Evolutionary conservation across 2,329 filamentous ascomycete species (phyloP).

Genomic region (Drechslerella dactyloides): DNA sequence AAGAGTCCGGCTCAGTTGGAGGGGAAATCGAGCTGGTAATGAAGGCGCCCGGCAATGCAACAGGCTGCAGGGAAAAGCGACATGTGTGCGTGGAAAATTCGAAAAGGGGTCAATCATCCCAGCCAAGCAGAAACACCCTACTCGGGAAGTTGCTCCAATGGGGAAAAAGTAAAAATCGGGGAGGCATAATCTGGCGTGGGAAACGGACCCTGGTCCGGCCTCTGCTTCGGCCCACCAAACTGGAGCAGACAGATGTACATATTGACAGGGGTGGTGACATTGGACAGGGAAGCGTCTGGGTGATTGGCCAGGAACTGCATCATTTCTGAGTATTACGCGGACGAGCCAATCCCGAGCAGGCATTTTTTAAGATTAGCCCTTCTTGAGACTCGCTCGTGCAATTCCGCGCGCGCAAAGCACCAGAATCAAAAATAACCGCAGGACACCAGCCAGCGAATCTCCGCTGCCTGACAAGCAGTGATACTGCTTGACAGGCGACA

Average conservation of each 20-base stretch:
- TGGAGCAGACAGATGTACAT: constrained; percentile 27
- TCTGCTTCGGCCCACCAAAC: constrained; percentile 30
- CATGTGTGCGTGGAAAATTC: constrained; percentile 48
- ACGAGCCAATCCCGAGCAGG: constrained; percentile 45
- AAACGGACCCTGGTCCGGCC: constrained; percentile 5
- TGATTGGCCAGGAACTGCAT: constrained; percentile 51
- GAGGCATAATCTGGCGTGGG: constrained; percentile 17
- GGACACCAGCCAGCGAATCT: constrained; percentile 26
- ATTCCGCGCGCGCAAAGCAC: constrained; percentile 25
- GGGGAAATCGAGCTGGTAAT: constrained; percentile 47
- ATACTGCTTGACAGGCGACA: constrained; percentile 22
- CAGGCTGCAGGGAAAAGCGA: constrained; percentile 23
- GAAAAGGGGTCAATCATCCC: constrained; percentile 50
- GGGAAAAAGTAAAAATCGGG: constrained; percentile 36
- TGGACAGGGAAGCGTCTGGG: constrained; percentile 26
- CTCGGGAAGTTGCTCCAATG: constrained; percentile 44
- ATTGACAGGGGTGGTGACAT: constrained; percentile 22
- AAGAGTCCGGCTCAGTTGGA: constrained; percentile 18
- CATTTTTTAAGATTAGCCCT: constrained; percentile 50
- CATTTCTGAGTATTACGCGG: constrained; percentile 42
- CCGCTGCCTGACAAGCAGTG: constrained; percentile 24
- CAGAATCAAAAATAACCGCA: constrained; percentile 14
- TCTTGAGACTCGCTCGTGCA: constrained; percentile 25
- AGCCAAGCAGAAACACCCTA: constrained; percentile 48
- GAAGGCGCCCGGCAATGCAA: constrained; percentile 37